phyloP scores from a whole-genome alignment of 768 basidiomycete genomes.

The Pleurotus citrinopileatus region DNA sequence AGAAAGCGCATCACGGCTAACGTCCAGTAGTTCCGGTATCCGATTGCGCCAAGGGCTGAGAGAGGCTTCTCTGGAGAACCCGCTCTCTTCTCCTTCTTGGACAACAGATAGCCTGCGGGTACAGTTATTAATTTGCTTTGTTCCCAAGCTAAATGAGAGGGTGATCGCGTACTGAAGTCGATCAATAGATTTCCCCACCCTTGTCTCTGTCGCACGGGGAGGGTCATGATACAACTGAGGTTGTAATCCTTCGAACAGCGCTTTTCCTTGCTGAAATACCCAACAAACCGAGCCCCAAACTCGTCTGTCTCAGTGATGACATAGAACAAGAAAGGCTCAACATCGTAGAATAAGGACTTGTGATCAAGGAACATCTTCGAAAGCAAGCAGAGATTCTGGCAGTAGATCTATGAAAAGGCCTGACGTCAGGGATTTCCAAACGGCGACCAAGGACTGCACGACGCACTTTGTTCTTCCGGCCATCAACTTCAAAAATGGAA shows the following conservation, averaged over 20 bases:
- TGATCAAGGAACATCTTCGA: constrained; percentile 99
- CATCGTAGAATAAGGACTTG: constrained; percentile 98
- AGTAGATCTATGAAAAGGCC: constrained; percentile 72
- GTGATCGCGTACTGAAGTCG: constrained; percentile 82
- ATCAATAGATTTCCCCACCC: constrained; percentile 98
- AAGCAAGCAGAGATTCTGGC: constrained; percentile 95
- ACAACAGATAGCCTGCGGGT: constrained; percentile 83
- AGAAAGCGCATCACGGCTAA: constrained; percentile 80
- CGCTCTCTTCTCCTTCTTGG: constrained; percentile 86
- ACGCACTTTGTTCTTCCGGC: constrained; percentile 89
- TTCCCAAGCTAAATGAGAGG: not conserved
- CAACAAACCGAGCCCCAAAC: constrained; percentile 88
- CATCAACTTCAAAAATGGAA: constrained; percentile 97
- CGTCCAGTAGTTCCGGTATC: constrained; percentile 97
- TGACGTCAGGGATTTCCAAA: not conserved
- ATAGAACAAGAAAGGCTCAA: constrained; percentile 98
- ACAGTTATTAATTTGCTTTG: constrained; percentile 6
- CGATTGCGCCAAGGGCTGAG: constrained; percentile 86
- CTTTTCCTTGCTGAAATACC: constrained; percentile 99
- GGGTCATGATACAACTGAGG: constrained; percentile 98
- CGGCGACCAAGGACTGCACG: constrained; percentile 1
- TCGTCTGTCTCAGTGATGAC: constrained; percentile 94
- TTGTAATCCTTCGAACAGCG: constrained; percentile 94
- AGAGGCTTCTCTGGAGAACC: constrained; percentile 97
- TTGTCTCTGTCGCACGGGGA: constrained; percentile 90